These are phyloP conservation scores for Irpex rosettiformis DNA, from an alignment of 1,284 basidiomycete genomes.

Conservation along the genomic window DNA sequence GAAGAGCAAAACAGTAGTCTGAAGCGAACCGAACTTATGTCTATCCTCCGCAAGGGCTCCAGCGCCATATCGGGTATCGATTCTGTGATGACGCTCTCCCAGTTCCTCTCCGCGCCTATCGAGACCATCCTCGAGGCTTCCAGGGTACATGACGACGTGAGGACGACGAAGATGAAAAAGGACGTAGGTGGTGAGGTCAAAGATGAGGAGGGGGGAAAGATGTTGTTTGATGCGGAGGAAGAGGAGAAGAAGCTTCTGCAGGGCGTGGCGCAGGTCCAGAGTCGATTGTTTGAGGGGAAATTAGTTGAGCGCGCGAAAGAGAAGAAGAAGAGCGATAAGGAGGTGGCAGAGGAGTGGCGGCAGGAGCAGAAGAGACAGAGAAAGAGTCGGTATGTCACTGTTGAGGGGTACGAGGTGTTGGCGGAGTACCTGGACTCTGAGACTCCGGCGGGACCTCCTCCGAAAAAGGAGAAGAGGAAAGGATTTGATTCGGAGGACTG, in stretches of 20 bases:
- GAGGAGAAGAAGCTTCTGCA: conserved; percentile 50
- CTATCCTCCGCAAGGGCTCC: conserved; percentile 52
- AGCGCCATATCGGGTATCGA: conserved; percentile 43
- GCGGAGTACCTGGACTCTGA: conserved; percentile 29
- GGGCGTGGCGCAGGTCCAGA: conserved; percentile 54
- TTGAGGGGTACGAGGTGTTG: conserved; percentile 46
- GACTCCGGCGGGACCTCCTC: too few species aligned
- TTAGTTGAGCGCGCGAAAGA: conserved; percentile 33
- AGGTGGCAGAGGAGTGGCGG: conserved; percentile 44
- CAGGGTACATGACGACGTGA: conserved; percentile 33
- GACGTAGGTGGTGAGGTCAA: conserved; percentile 28
- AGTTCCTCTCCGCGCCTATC: conserved; percentile 41
- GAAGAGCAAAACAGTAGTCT: conserved; percentile 28
- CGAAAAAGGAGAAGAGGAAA: conserved; percentile 26
- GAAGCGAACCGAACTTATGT: conserved; percentile 45
- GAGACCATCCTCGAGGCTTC: conserved; percentile 43
- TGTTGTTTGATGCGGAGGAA: conserved; percentile 47
- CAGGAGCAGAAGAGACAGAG: conserved; percentile 41
- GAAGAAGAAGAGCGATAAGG: conserved; percentile 29
- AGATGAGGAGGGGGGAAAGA: conserved; percentile 21
- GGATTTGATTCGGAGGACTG: conserved; percentile 49
- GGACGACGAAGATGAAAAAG: conserved; percentile 41
- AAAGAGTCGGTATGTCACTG: conserved; percentile 34
- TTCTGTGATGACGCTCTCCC: conserved; percentile 34
- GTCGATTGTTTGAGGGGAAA: conserved; percentile 56